Percentiles rank a stretch among this genome's conserved stretches.
phyloP scores from a whole-genome alignment of 2,329 filamentous ascomycete species.

The Penicillium corylophilum region DNA sequence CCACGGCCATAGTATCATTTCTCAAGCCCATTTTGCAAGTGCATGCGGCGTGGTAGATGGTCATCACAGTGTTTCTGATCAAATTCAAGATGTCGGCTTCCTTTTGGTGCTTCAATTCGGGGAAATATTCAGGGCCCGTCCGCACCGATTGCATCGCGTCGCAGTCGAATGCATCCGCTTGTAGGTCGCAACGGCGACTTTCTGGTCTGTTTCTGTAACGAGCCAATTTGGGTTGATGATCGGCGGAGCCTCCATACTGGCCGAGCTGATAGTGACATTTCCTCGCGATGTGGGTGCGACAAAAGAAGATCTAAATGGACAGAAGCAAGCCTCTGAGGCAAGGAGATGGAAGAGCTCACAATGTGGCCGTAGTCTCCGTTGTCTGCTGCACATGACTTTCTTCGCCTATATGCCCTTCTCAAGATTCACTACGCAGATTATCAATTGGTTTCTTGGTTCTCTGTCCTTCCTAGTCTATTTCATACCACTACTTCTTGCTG shows the following conservation, averaged over 20 bases:
- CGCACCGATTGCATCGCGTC: conserved; percentile 30
- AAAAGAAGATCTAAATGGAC: no score
- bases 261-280: conserved; percentile 43
- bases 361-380: no score
- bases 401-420: no score
- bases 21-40: conserved; percentile 35
- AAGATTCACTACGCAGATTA: no score
- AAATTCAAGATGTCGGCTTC: conserved; percentile 46
- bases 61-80: conserved; percentile 32
- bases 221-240: conserved; percentile 52
- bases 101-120: conserved; percentile 39
- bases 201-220: conserved; percentile 43
- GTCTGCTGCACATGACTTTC: no score
- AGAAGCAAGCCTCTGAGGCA: no score
- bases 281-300: conserved; percentile 46
- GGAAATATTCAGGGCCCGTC: conserved; percentile 38
- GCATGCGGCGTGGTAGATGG: conserved; percentile 31
- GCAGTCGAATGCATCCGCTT: conserved; percentile 40
- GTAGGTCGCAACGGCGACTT: conserved; percentile 46
- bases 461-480: no score
- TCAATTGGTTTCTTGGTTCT: no score
- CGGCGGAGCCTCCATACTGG: conserved; percentile 35
- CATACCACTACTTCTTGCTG: no score
- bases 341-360: no score
- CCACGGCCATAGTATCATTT: conserved; percentile 30